phyloP scores from a whole-genome alignment of 1,284 basidiomycete genomes.

The Ganoderma lucidum region DNA sequence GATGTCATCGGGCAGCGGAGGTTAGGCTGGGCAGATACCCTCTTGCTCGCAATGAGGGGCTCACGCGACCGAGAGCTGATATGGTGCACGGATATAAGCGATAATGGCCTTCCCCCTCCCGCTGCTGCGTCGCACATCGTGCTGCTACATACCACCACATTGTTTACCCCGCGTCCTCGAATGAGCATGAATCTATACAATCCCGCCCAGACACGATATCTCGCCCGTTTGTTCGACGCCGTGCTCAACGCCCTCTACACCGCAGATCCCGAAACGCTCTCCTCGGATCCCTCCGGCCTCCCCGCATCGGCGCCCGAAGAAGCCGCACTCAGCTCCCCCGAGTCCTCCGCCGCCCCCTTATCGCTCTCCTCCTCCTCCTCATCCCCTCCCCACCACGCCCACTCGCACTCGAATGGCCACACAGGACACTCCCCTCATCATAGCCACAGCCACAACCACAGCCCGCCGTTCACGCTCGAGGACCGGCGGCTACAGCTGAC shows the following conservation, averaged over 20 bases:
- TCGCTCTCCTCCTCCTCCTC: conserved; percentile 14
- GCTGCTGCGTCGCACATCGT: neutral
- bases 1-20: conserved; percentile 5
- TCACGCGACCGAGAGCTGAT: conserved; percentile 9
- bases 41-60: neutral
- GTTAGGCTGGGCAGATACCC: neutral
- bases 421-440: conserved; percentile 9
- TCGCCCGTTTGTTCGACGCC: conserved; percentile 8
- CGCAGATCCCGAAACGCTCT: conserved; percentile 30
- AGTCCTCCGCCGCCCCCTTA: conserved; percentile 25
- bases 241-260: conserved; percentile 10
- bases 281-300: conserved; percentile 24
- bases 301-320: conserved; percentile 26
- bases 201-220: conserved; percentile 2
- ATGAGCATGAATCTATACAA: conserved; percentile 9
- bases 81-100: conserved; percentile 4
- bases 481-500: conserved; percentile 69
- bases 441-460: conserved; percentile 1
- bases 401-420: conserved; percentile 22
- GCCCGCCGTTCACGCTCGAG: conserved; percentile 51
- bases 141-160: neutral
- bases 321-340: conserved; percentile 20
- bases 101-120: neutral
- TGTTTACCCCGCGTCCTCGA: neutral
- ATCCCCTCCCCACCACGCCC: conserved; percentile 16